A percentile compares a stretch with the other conserved stretches of the same genome.
Evolutionary conservation across 164 flowering plant genomes (phyloP).

Genomic region (Saururus chinensis): DNA sequence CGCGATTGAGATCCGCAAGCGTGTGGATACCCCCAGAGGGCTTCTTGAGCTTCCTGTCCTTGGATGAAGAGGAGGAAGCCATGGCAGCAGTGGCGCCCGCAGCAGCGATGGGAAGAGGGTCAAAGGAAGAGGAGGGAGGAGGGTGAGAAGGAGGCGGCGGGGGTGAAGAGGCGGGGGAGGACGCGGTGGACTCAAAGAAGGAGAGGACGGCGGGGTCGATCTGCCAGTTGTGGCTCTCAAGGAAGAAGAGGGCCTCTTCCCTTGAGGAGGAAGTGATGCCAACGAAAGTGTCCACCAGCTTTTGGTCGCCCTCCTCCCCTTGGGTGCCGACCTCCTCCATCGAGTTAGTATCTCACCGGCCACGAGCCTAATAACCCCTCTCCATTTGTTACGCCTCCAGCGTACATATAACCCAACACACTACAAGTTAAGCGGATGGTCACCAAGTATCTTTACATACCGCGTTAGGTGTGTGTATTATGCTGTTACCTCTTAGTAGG

Average conservation of each 20-base stretch:
- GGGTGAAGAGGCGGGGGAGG: neutral
- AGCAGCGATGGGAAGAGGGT: neutral
- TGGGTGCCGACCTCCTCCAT: too few relatives aligned
- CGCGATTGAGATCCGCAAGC: slow-evolving; percentile 70
- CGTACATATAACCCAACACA: too few relatives aligned
- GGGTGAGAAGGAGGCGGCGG: neutral
- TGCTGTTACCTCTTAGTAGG: too few relatives aligned
- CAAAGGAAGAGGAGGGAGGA: neutral
- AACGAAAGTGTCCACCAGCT: slow-evolving; percentile 9
- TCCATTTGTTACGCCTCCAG: too few relatives aligned
- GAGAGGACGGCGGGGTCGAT: slow-evolving; percentile 17
- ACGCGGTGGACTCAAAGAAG: slow-evolving; percentile 8
- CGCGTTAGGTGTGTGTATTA: too few relatives aligned
- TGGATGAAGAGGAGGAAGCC: slow-evolving; percentile 28
- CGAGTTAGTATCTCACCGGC: too few relatives aligned
- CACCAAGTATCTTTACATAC: too few relatives aligned
- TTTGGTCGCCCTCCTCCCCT: neutral
- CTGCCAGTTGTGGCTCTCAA: slow-evolving; percentile 15
- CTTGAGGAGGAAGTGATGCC: slow-evolving; percentile 14
- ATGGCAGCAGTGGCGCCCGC: slow-evolving; percentile 14
- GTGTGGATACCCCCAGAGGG: slow-evolving; percentile 66
- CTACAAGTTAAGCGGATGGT: too few relatives aligned
- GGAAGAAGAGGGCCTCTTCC: slow-evolving; percentile 17
- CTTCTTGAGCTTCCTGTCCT: slow-evolving; percentile 52
- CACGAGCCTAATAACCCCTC: too few relatives aligned